Evolutionary conservation across 495 filamentous ascomycete species (phyloP).

Genomic region (Chaetomium tenue): DNA sequence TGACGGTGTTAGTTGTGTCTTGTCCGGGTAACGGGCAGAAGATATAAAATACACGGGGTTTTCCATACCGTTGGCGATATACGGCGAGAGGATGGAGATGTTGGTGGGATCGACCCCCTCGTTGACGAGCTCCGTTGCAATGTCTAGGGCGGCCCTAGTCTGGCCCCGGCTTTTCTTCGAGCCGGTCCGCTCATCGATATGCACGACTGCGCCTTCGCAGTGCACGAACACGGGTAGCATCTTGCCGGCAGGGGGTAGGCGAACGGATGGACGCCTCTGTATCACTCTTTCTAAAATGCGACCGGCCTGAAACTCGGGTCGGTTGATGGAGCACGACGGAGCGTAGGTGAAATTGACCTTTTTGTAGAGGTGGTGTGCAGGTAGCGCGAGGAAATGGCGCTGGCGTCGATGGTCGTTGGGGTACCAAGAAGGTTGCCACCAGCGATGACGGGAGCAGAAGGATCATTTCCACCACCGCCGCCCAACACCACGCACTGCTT

Average conservation of each 20-base stretch:
- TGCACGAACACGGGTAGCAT: not conserved
- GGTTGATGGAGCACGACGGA: not conserved
- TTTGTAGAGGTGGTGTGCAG: not conserved
- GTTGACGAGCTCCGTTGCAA: not conserved
- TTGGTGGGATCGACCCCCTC: not conserved
- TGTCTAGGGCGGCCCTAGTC: not conserved
- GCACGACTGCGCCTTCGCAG: not conserved
- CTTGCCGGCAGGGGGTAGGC: not conserved
- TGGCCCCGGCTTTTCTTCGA: not conserved
- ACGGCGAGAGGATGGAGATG: not conserved
- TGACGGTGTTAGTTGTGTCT: no score
- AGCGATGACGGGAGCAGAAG: no score
- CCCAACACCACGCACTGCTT: no score
- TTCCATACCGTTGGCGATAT: not conserved
- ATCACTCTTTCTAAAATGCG: not conserved
- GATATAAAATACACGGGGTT: no score
- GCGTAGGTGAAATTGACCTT: not conserved
- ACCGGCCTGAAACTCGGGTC: not conserved
- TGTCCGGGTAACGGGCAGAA: no score
- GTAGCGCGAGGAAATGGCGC: no score
- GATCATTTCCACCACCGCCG: no score
- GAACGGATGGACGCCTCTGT: not conserved
- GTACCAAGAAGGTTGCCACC: no score
- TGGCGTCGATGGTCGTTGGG: no score
- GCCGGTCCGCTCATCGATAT: not conserved